Evolutionary conservation across 257 asterid species (phyloP).

Genomic region (Nicotiana otophora): DNA sequence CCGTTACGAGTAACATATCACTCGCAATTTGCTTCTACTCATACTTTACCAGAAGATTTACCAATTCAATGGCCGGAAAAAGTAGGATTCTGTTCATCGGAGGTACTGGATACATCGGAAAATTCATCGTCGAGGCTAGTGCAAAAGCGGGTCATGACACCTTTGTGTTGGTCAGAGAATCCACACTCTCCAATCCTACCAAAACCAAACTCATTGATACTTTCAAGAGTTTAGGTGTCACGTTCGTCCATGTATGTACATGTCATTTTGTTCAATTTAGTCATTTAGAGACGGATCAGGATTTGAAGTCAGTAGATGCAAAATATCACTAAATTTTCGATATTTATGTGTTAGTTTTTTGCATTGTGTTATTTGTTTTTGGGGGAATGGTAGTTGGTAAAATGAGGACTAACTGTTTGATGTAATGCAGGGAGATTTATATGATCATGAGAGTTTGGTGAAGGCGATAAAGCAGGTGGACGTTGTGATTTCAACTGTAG

Average conservation of each 20-base stretch:
- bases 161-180: slow-evolving; percentile 47
- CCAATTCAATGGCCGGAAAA: slow-evolving; percentile 47
- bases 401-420: background rate
- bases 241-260: slow-evolving; percentile 40
- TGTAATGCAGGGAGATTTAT: slow-evolving; percentile 43
- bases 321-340: background rate
- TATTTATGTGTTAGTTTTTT: background rate
- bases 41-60: background rate
- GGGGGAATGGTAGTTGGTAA: background rate
- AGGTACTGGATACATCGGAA: slow-evolving; percentile 78
- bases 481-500: slow-evolving; percentile 64
- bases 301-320: background rate
- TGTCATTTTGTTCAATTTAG: background rate
- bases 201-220: slow-evolving; percentile 48
- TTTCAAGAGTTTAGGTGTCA: slow-evolving; percentile 58
- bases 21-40: background rate
- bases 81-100: slow-evolving; percentile 83
- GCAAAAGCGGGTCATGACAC: slow-evolving; percentile 72
- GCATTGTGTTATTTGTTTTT: background rate
- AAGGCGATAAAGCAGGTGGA: slow-evolving; percentile 60
- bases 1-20: background rate
- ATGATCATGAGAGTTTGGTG: slow-evolving; percentile 53
- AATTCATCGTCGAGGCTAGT: slow-evolving; percentile 62
- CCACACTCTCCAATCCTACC: slow-evolving; percentile 46
- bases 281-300: too few species aligned